These are phyloP conservation scores for Globisporangium orthogonon DNA, from an alignment of 352 stramenopile species.

Conservation along the genomic window DNA sequence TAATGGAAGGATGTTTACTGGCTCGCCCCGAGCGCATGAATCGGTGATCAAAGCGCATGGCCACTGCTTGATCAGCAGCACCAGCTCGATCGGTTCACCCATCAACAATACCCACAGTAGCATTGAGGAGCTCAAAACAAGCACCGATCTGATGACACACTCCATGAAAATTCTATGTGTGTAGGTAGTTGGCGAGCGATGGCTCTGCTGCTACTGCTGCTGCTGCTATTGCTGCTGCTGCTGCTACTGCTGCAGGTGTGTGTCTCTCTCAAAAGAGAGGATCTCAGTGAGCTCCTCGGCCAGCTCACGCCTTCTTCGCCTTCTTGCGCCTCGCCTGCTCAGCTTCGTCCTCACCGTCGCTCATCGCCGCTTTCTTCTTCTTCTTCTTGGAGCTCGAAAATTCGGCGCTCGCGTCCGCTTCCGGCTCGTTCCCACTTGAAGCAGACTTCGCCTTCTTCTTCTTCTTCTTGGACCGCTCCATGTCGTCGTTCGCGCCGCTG, in stretches of 20 bases:
- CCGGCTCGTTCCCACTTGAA: not conserved
- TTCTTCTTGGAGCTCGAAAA: conserved; percentile 31
- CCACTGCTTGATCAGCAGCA: no score
- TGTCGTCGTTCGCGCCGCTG: not conserved
- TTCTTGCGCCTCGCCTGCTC: conserved; percentile 16
- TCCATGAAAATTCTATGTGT: no score
- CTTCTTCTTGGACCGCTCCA: conserved; percentile 2
- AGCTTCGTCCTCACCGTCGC: not conserved
- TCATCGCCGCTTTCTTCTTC: conserved; percentile 7
- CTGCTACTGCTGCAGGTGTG: not conserved
- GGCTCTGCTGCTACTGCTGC: not conserved
- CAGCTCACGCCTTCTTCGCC: conserved; percentile 16
- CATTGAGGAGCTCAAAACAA: no score
- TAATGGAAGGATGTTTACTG: no score
- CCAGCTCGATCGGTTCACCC: no score
- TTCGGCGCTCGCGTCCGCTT: not conserved
- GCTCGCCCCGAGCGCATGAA: no score
- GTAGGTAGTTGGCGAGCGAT: no score
- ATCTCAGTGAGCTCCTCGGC: no score
- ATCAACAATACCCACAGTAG: no score
- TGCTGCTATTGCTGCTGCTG: not conserved
- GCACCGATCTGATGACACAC: no score
- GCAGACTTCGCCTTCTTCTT: conserved; percentile 23
- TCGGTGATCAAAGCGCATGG: no score
- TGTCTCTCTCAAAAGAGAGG: no score